These are phyloP conservation scores for Corrigiola litoralis DNA, from an alignment of 179 eudicot genomes.

Conservation along the genomic window DNA sequence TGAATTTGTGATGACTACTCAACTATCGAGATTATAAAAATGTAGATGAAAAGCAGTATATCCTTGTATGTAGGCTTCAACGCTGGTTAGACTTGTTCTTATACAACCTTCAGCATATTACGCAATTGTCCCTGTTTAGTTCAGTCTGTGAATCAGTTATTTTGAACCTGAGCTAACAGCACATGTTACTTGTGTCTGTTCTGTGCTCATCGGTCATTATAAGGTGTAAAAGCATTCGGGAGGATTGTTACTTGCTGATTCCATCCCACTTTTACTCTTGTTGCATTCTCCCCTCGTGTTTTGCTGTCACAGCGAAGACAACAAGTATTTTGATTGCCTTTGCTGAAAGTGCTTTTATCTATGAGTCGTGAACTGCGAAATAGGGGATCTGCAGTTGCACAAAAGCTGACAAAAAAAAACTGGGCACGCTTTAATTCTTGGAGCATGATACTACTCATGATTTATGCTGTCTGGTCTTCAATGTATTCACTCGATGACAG, in stretches of 20 bases:
- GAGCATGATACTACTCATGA: no score
- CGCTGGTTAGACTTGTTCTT: neutral
- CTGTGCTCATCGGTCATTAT: neutral
- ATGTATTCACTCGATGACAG: no score
- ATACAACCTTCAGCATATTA: neutral
- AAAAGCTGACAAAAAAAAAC: no score
- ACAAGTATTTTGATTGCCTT: no score
- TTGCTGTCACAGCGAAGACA: no score
- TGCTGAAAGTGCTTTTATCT: no score
- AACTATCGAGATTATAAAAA: neutral
- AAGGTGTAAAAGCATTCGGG: neutral
- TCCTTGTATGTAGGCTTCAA: constrained; percentile 11
- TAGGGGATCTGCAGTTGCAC: no score
- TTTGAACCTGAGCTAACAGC: neutral
- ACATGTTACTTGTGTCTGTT: neutral
- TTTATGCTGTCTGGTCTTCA: no score
- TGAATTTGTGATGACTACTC: neutral
- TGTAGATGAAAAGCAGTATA: constrained; percentile 2
- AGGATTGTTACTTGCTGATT: neutral
- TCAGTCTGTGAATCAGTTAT: constrained; percentile 5
- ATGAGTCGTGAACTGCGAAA: no score
- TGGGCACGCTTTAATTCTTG: no score
- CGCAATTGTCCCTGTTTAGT: neutral
- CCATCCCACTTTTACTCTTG: no score
- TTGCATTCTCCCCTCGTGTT: no score